Evolutionary conservation across 768 basidiomycete genomes (phyloP), one percentile per base, ranked within the genome.

Genomic region (Suillus alpinus): DNA sequence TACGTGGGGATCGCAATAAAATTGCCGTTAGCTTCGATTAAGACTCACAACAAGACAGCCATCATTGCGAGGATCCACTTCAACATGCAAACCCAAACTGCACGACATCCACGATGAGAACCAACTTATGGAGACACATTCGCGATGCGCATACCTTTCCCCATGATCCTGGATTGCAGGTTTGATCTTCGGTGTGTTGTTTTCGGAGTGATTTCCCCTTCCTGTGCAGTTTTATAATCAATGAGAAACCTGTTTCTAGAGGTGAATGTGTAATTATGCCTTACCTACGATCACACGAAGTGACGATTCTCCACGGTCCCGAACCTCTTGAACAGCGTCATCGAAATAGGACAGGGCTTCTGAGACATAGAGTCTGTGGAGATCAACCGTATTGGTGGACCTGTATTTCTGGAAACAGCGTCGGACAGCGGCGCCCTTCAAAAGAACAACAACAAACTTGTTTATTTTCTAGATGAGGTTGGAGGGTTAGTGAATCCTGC

Each of bases 301-400:
- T 67, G 88, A 80, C 7, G 74, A 66, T 57, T 86, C 79, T 2
- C 87, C 89, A 29, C 78, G 72, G 32, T 68, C 69, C 56, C 85
- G 86, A 6, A 87, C 90, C 32, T 80, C 71, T 66, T 82, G 73
- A 34, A 95, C 82, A 7, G 89, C 88, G 7, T 70, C 60, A 69
- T 94, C 89, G 0, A 88, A 86, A 59, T 81, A 80, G 44, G 79
- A 73, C 52, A 94, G 86, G n/a, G 92, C 91, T 75, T 97, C 94
- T 68, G 89, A 88, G 56, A 94, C 93, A 73, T 89, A 93, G 2
- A 95, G 77, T 2, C 92, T 91, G 70, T 95, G 93, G 29, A 95
- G 75, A 72, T 95, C 92, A 55, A 95, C 76, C 70, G 91, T 88
- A 2, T 86, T 87, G 0, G 80, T 87, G 0, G 80, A 80, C 58